A percentile compares a stretch with the other conserved stretches of the same genome.
Conservation (phyloP, 2,329 filamentous ascomycete species). For the Fusarium sacchari region DNA sequence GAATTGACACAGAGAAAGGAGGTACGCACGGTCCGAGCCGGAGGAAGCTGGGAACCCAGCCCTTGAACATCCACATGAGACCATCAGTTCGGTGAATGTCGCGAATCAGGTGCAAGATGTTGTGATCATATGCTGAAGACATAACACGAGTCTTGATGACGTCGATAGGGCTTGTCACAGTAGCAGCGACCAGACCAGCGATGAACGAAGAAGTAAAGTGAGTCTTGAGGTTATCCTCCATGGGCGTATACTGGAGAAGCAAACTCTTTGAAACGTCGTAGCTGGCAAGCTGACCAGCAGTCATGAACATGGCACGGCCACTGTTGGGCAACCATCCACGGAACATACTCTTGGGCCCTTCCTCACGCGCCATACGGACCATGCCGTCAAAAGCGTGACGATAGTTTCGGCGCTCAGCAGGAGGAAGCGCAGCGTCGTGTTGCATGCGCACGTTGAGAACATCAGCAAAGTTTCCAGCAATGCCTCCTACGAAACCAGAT, state of each 20-base stretch:
- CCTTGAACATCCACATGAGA: constrained; percentile 85
- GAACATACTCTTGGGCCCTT: constrained; percentile 81
- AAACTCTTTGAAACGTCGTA: constrained; percentile 85
- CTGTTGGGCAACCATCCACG: constrained; percentile 87
- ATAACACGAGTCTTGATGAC: constrained; percentile 92
- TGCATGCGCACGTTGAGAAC: constrained; percentile 99
- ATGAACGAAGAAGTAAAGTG: constrained; percentile 83
- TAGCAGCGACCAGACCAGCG: constrained; percentile 85
- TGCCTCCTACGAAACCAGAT: constrained; percentile 87
- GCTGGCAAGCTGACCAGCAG: constrained; percentile 81
- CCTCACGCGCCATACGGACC: constrained; percentile 84
- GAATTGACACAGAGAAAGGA: background rate
- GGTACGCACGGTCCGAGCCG: constrained; percentile 68
- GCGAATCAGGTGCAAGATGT: constrained; percentile 68
- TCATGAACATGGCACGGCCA: constrained; percentile 86
- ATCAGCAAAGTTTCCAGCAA: constrained; percentile 94
- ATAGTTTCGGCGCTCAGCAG: constrained; percentile 83
- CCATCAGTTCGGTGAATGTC: constrained; percentile 79
- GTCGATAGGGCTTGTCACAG: constrained; percentile 85
- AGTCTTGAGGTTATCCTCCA: constrained; percentile 76
- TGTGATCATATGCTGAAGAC: constrained; percentile 66
- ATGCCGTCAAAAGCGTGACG: constrained; percentile 88
- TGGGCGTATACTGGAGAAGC: constrained; percentile 71
- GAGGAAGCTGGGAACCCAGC: constrained; percentile 83
- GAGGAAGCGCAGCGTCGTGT: constrained; percentile 82